These are phyloP conservation scores for Tricharina praecox DNA, from an alignment of 495 filamentous ascomycete species.

Conservation along the genomic window DNA sequence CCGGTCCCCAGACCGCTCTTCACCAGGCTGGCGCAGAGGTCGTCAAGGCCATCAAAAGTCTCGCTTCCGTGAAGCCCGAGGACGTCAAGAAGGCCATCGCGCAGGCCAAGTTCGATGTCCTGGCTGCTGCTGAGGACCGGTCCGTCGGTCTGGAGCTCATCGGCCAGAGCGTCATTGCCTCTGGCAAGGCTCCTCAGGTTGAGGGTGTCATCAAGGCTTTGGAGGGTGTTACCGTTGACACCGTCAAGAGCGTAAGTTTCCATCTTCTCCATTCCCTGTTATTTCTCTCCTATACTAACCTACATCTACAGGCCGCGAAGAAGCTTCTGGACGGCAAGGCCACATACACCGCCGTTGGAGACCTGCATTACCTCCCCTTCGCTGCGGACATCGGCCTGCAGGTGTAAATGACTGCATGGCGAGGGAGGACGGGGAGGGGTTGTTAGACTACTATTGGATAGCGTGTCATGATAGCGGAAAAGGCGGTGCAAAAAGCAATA, in stretches of 20 bases:
- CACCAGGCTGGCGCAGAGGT: slow-evolving; percentile 41
- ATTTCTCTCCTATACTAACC: slow-evolving; percentile 18
- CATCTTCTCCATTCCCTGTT: not conserved
- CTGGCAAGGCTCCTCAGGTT: slow-evolving; percentile 71
- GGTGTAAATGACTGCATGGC: slow-evolving; percentile 53
- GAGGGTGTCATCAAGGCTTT: slow-evolving; percentile 63
- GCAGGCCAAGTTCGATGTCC: slow-evolving; percentile 79
- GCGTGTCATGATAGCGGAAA: not conserved
- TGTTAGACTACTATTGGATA: slow-evolving; percentile 5
- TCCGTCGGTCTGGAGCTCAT: slow-evolving; percentile 30
- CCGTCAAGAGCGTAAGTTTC: slow-evolving; percentile 68
- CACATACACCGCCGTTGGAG: slow-evolving; percentile 70
- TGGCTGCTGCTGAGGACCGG: slow-evolving; percentile 55
- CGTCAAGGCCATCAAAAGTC: slow-evolving; percentile 63
- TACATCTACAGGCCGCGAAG: slow-evolving; percentile 50
- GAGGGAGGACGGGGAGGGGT: not conserved
- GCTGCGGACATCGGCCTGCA: slow-evolving; percentile 86
- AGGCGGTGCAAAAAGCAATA: slow-evolving; percentile 3
- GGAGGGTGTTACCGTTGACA: slow-evolving; percentile 60
- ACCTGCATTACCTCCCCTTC: slow-evolving; percentile 74
- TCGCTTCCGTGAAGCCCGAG: slow-evolving; percentile 60
- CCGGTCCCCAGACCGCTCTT: slow-evolving; percentile 51
- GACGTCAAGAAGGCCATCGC: slow-evolving; percentile 81
- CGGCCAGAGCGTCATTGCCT: slow-evolving; percentile 46
- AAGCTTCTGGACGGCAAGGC: slow-evolving; percentile 74